Evolutionary conservation across 768 basidiomycete genomes (phyloP).

Genomic region (Tylopilus balloui): DNA sequence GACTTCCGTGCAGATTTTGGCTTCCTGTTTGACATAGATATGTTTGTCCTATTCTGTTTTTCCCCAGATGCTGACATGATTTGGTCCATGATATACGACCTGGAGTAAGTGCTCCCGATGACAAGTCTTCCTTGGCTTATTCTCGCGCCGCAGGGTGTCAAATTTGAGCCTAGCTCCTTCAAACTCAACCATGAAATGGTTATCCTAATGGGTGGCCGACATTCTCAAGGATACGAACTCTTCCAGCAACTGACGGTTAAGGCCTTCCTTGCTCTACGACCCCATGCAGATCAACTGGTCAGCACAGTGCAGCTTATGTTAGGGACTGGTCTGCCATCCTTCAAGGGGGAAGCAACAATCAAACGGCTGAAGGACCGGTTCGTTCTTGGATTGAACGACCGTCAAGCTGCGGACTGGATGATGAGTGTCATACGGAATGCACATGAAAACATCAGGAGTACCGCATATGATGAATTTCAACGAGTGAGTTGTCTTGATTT

Average conservation of each 20-base stretch:
- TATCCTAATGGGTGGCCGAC: conserved; percentile 90
- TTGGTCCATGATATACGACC: conserved; percentile 40
- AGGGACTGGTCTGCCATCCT: conserved; percentile 89
- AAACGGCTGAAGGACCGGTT: conserved; percentile 84
- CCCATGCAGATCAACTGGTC: conserved; percentile 86
- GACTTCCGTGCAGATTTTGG: conserved; percentile 68
- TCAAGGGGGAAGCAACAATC: conserved; percentile 95
- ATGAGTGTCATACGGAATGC: conserved; percentile 84
- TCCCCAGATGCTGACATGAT: conserved; percentile 26
- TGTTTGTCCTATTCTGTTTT: conserved; percentile 39
- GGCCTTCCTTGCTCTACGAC: conserved; percentile 95
- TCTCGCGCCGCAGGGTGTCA: conserved; percentile 67
- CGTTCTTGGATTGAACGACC: conserved; percentile 73
- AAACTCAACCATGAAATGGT: conserved; percentile 99
- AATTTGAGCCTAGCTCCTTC: conserved; percentile 98
- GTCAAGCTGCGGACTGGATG: conserved; percentile 94
- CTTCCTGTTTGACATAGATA: conserved; percentile 97
- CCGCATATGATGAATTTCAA: conserved; percentile 95
- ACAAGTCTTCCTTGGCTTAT: conserved; percentile 4
- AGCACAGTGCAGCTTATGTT: conserved; percentile 91
- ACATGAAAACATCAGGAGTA: conserved; percentile 90
- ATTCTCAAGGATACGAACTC: conserved; percentile 90
- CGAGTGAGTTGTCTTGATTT: conserved; percentile 45
- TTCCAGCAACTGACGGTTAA: conserved; percentile 94
- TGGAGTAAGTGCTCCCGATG: conserved; percentile 43